Base-by-base conservation (phyloP, 2,329 filamentous ascomycete species). In the Magnaporthiopsis poae region DNA sequence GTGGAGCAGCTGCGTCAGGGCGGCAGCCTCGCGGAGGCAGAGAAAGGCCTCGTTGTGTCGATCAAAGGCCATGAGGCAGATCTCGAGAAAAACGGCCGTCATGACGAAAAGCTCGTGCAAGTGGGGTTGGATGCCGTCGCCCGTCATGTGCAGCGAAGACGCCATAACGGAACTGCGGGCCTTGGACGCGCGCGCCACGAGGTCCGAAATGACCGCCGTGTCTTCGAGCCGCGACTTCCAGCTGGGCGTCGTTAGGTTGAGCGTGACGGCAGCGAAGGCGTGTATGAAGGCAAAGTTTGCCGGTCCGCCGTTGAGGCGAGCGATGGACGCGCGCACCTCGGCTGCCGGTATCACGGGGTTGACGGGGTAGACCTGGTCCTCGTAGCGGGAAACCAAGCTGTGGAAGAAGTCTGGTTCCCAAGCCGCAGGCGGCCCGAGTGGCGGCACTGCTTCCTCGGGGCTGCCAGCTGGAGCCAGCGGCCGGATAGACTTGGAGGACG, bases 21-120 rank as follows among this genome's bases (percentile, higher is more conserved):
- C 75, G 65, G 82, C 81, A 29, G 78, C 79, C 69, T 85, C 82
- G 8, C 82, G 77, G 59, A 85, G 78, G 61, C 83, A 80, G 71
- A 78, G 75, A 62, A 84, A 82, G 18, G 80, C 80, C 39, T 81
- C 76, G 64, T 84, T 80, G 67, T 77, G 76, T 18, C 79, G 78
- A 61, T 79, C 78, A 52, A 83, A 75, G 3, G 77, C 78, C 77
- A 84, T 80, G 59, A 81, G 76, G 70, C 78, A 81, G 67, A 84
- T 84, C 69, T 84, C 80, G 52, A 84, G 77, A 68, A 83, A 84
- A 61, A 84, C 75, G 59, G 78, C 80, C n/a, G 80, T 81, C 76
- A 83, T 80, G 18, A 81, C 77, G 56, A 79, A 76, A 67, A 80
- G 77, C 39, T 82, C 75, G 0, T 78, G 79, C 13, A 79, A 75